phyloP scores from a whole-genome alignment of 1,284 basidiomycete species.

The Ustilago trichophora region DNA sequence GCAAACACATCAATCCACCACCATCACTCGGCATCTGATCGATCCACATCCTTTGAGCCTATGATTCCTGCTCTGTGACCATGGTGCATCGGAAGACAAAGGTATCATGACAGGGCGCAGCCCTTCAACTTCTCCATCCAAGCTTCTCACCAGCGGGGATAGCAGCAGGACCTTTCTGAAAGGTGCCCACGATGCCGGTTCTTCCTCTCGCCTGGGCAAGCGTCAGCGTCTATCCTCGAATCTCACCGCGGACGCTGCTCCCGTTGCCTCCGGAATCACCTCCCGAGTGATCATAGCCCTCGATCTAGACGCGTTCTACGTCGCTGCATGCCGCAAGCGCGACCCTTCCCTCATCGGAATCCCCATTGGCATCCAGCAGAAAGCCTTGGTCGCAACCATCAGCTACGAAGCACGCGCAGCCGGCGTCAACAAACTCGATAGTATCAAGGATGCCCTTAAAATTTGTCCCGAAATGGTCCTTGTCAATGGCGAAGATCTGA shows the following conservation, averaged over 20 bases:
- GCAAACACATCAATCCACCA: background rate
- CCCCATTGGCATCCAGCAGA: constrained; percentile 68
- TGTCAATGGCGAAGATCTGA: constrained; percentile 67
- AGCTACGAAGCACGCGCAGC: constrained; percentile 67
- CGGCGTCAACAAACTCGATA: constrained; percentile 65
- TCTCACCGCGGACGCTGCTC: background rate
- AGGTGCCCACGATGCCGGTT: background rate
- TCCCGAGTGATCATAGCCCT: constrained; percentile 46
- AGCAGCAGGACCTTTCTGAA: background rate
- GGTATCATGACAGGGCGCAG: constrained; percentile 33
- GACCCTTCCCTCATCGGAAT: constrained; percentile 64
- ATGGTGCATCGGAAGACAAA: constrained; percentile 10
- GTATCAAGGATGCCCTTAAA: constrained; percentile 62
- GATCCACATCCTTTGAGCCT: background rate
- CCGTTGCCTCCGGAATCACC: background rate
- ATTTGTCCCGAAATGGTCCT: constrained; percentile 65
- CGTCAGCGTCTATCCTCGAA: constrained; percentile 8
- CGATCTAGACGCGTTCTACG: constrained; percentile 62
- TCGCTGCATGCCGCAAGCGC: constrained; percentile 64
- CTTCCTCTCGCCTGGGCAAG: constrained; percentile 3
- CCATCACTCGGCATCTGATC: background rate
- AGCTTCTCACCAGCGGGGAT: constrained; percentile 1
- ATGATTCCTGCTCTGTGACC: background rate
- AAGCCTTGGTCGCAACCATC: constrained; percentile 67
- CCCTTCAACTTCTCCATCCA: constrained; percentile 24